Base-by-base conservation (phyloP, 2,329 filamentous ascomycete genomes). In the Geosmithia flava region DNA sequence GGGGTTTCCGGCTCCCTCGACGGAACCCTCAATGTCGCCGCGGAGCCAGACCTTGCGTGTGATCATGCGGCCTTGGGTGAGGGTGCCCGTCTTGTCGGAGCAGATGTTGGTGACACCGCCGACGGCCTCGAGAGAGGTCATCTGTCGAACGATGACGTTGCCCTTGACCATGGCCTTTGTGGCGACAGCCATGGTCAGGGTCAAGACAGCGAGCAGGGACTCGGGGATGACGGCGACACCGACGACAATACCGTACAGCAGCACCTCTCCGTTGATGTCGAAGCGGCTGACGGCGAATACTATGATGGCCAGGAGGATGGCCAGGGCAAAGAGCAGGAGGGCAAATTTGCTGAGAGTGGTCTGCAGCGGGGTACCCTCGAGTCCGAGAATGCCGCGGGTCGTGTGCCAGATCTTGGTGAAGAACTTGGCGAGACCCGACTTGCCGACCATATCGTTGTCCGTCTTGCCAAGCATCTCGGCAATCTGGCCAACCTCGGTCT, bases 281-380 rank as follows among this genome's bases (percentile, higher is more conserved):
- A 74, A 82, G 49, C 66, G 65, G 59, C 72, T 78, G 51, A 71
- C 77, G 6, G 71, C 74, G 59, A 83, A 83, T 55, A 83, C 80
- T 47, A 82, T 74, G 50, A 82, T 59, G 46, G 74, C 77, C 33
- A 82, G 68, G 2, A 81, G 55, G 48, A 81, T 68, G 42, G 79
- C 89, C 46, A 88, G 76, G 44, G 74, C 80, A 58, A 95, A 94
- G 2, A 95, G 76, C 3, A 87, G 61, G 42, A 93, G 80, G 27
- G 89, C 88, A 58, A 95, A 83, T 64, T 90, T 88, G 67, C 85
- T 87, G 47, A 95, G 74, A 59, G 87, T 91, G 54, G 84, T 82
- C 67, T 94, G 87, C 44, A 95, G 71, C 1, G 89, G 89, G 1
- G 89, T 95, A 46, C 88, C 88, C 48, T 85, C 75, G 2, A 83